Evolutionary conservation across 129 eudicot genomes (phyloP).

Genomic region (Flaveria sonorensis): DNA sequence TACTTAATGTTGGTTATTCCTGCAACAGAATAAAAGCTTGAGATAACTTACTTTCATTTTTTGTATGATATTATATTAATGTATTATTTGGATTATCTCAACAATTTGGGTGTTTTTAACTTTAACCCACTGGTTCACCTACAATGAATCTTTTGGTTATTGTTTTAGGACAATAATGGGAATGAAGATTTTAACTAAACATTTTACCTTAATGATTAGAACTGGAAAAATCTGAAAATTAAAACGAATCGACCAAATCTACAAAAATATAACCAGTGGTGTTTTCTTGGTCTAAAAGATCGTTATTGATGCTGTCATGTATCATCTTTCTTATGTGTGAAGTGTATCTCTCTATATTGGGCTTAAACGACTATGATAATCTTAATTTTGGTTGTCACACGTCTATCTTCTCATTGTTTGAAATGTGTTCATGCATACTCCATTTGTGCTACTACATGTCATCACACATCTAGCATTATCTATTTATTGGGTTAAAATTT

Average conservation of each 20-base stretch:
- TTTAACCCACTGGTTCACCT: slow-evolving; percentile 14
- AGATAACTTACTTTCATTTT: not conserved
- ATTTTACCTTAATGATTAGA: not conserved
- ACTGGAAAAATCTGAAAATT: not conserved
- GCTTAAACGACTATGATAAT: not conserved
- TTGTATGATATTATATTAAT: not conserved
- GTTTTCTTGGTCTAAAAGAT: not conserved
- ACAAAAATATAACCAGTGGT: not conserved
- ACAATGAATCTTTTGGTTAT: not conserved
- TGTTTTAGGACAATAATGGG: not conserved
- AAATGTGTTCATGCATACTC: not conserved
- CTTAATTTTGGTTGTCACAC: not conserved
- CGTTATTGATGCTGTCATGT: not conserved
- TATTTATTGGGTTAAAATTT: too few species aligned
- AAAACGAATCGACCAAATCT: too few species aligned
- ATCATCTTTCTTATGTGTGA: not conserved
- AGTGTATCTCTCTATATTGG: not conserved
- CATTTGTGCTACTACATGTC: too few species aligned
- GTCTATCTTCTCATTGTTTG: not conserved
- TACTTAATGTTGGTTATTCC: slow-evolving; percentile 21
- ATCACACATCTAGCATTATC: too few species aligned
- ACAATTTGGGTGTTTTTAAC: not conserved
- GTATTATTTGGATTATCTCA: not conserved
- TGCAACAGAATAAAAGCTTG: slow-evolving; percentile 7
- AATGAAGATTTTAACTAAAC: not conserved